Percentiles rank a stretch among this genome's conserved stretches.
These are phyloP conservation scores for Pelargonium citronellum DNA, from an alignment of 441 rosid genomes.

Conservation along the genomic window DNA sequence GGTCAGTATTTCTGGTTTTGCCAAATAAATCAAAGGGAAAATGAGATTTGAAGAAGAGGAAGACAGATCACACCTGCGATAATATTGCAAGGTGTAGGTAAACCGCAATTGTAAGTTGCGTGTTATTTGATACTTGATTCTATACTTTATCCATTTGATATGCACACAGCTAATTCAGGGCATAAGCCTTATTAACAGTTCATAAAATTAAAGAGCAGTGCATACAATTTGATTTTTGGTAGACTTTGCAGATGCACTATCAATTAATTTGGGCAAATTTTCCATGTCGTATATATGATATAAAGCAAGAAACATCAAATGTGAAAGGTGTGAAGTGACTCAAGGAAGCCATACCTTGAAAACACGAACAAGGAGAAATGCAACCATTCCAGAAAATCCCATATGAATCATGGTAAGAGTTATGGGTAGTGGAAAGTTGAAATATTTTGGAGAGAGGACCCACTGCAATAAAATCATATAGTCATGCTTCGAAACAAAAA, in stretches of 20 bases:
- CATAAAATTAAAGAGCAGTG: background rate
- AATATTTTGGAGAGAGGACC: slow-evolving; percentile 94
- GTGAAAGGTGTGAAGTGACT: background rate
- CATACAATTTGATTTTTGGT: background rate
- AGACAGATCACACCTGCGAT: too few species aligned
- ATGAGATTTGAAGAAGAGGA: too few species aligned
- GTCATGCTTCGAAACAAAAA: slow-evolving; percentile 10
- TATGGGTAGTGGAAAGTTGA: slow-evolving; percentile 87
- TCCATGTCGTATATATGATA: background rate
- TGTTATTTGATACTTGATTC: background rate
- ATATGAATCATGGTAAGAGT: slow-evolving; percentile 97
- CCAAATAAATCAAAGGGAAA: too few species aligned
- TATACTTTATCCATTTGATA: background rate
- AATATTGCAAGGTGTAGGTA: too few species aligned
- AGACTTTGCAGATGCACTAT: background rate
- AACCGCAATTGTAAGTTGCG: too few species aligned
- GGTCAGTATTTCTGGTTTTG: too few species aligned
- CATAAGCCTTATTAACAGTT: background rate
- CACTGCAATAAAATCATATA: slow-evolving; percentile 54
- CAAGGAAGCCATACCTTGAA: slow-evolving; percentile 59
- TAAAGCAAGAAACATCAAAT: background rate
- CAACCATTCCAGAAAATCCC: slow-evolving; percentile 82
- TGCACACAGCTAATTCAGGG: background rate
- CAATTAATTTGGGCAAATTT: background rate
- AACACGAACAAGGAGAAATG: slow-evolving; percentile 87